Base-by-base conservation (phyloP, 352 stramenopile species). In the Phytophthora hybrid region DNA sequence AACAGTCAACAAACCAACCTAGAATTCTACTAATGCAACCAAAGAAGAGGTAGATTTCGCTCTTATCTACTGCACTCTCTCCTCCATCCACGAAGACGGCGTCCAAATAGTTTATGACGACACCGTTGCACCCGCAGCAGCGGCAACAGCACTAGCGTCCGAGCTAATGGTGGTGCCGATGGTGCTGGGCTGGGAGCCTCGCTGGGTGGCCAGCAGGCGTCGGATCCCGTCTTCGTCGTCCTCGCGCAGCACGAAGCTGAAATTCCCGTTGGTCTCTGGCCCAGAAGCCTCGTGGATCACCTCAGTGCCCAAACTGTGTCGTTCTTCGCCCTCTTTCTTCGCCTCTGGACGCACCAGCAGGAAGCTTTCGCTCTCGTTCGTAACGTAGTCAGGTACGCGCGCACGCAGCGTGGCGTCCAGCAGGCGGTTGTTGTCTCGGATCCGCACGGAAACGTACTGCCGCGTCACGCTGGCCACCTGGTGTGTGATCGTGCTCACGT, bases 401-500 rank as follows among this genome's bases (percentile, higher is more conserved):
- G 88, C 88, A 9, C 85, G 85, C 46, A 94, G 55, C n/a, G 85
- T 92, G 29, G 87, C 85, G 56, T 94, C 88, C 31, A 94, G 74
- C 59, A 94, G 71, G 2, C 88, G 84, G 56, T 94, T 95, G 71
- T 95, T 95, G 66, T 95, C 88, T 58, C 85, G 86, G 54, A 95
- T 93, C 32, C 86, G 86, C 57, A 93, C 84, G 8, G 81, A 90
- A 9, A 95, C 87, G 66, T 94, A 94, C 63, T 94, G 84, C 32
- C 88, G 80, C 23, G 88, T 95, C 55, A 94, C 85, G 65, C 85
- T 93, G 63, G 88, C 88, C 26, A 95, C 88, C 57, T 95, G 88
- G 63, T 95, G 87, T 49, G 88, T 94, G 60, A 95, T 94, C 21
- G 87, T 93, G 59, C 87, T 92, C 69, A 95, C 87, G 61, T 94